These are phyloP conservation scores for Mycothermus thermophilus DNA, from an alignment of 495 filamentous ascomycete species.

Conservation along the genomic window DNA sequence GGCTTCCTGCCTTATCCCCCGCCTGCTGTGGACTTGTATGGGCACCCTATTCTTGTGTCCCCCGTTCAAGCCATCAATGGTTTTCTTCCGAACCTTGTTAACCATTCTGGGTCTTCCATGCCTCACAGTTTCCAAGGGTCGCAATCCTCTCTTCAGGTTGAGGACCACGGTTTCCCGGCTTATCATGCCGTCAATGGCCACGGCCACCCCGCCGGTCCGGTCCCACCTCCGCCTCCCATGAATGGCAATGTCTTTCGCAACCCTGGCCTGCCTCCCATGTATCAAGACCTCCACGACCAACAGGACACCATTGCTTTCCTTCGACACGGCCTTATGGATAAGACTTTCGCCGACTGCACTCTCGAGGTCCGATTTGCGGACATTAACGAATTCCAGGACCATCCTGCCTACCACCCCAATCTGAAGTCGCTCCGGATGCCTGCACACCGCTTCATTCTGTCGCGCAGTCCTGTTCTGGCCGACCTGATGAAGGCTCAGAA, in stretches of 20 bases:
- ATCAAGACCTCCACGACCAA: slow-evolving; percentile 11
- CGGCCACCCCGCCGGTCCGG: slow-evolving; percentile 2
- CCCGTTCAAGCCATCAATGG: slow-evolving; percentile 26
- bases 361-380: slow-evolving; percentile 33
- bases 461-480: slow-evolving; percentile 33
- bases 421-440: slow-evolving; percentile 23
- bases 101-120: slow-evolving; percentile 33
- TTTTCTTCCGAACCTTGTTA: slow-evolving; percentile 21
- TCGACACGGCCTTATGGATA: slow-evolving; percentile 24
- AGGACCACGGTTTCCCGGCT: slow-evolving; percentile 20
- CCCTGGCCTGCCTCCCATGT: not conserved
- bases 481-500: slow-evolving; percentile 9
- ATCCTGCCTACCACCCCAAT: slow-evolving; percentile 26
- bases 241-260: slow-evolving; percentile 1
- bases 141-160: slow-evolving; percentile 29
- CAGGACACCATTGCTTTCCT: slow-evolving; percentile 26
- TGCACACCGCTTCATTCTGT: slow-evolving; percentile 37
- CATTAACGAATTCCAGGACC: slow-evolving; percentile 29
- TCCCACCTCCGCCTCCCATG: slow-evolving; percentile 3
- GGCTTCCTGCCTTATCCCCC: slow-evolving; percentile 19
- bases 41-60: slow-evolving; percentile 18
- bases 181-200: slow-evolving; percentile 12
- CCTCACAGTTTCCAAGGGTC: slow-evolving; percentile 43
- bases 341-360: slow-evolving; percentile 33
- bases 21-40: slow-evolving; percentile 22